Percentiles rank a stretch among this genome's conserved stretches.
Evolutionary conservation across 2,329 filamentous ascomycete species (phyloP).

Genomic region (Blumeriella jaapii): DNA sequence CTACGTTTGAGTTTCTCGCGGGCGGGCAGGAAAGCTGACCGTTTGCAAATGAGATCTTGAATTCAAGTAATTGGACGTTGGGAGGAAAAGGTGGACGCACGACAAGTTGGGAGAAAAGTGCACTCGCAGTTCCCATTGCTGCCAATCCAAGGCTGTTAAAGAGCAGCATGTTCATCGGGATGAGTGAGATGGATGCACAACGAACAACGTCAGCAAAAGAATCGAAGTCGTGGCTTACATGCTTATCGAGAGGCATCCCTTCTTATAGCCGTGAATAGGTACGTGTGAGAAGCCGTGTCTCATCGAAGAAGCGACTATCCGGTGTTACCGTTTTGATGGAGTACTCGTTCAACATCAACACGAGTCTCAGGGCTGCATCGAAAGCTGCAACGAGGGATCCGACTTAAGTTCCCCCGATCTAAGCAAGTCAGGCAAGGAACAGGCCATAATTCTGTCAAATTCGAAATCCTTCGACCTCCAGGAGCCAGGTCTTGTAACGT

Average conservation of each 20-base stretch:
- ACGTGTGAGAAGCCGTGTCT: background rate
- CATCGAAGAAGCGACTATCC: background rate
- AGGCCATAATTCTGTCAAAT: no score
- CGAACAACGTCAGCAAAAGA: no score
- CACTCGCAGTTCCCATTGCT: background rate
- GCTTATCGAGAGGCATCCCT: no score
- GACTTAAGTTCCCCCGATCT: no score
- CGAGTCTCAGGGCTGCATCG: background rate
- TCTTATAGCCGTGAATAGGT: background rate
- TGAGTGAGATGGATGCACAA: background rate
- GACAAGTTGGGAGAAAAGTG: background rate
- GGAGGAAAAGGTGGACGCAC: background rate
- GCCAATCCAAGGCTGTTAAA: background rate
- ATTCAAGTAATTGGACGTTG: background rate
- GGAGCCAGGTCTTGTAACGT: no score
- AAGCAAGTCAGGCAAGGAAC: no score
- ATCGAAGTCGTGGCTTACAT: no score
- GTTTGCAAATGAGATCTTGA: constrained; percentile 1
- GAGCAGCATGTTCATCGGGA: background rate
- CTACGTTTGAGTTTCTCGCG: background rate
- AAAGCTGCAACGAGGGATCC: no score
- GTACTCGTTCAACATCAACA: background rate
- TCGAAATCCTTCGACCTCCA: no score
- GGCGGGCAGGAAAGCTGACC: background rate
- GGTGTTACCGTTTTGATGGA: background rate